Conservation (phyloP, 495 filamentous ascomycete species). For the Neurospora sp. region DNA sequence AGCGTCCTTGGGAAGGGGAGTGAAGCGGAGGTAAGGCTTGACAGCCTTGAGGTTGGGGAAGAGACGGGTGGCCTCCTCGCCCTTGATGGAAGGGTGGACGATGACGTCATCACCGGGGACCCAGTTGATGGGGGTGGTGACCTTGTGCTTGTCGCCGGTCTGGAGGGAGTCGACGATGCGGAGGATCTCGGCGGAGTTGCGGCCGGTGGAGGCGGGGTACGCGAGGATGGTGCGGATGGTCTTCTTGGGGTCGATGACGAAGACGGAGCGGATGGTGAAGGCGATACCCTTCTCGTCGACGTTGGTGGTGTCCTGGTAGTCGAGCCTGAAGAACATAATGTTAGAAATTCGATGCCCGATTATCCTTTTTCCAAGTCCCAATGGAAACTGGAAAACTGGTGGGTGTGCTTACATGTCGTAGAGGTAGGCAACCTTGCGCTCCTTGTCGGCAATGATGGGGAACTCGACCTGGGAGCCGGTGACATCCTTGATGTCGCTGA, state of each 20-base stretch:
- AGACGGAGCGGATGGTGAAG: conserved; percentile 98
- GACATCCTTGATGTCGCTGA: conserved; percentile 95
- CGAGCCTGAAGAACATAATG: conserved; percentile 48
- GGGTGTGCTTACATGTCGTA: conserved; percentile 79
- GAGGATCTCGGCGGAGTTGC: conserved; percentile 92
- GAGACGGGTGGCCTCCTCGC: conserved; percentile 76
- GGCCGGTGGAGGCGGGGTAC: conserved; percentile 94
- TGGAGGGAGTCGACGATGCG: conserved; percentile 93
- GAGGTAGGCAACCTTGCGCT: conserved; percentile 78
- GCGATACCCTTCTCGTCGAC: conserved; percentile 93
- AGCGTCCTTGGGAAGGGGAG: conserved; percentile 48
- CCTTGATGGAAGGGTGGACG: conserved; percentile 80
- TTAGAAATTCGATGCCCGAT: neutral
- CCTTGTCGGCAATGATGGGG: conserved; percentile 97
- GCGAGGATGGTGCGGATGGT: conserved; percentile 91
- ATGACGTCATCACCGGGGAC: conserved; percentile 88
- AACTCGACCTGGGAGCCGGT: conserved; percentile 70
- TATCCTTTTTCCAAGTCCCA: neutral
- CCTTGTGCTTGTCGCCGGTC: conserved; percentile 90
- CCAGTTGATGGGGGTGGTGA: conserved; percentile 94
- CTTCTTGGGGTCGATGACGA: conserved; percentile 98
- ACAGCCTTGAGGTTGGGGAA: conserved; percentile 88
- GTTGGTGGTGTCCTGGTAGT: conserved; percentile 67
- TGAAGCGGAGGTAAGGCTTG: conserved; percentile 84
- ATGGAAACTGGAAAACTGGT: too few species aligned